phyloP scores from a whole-genome alignment of 2,329 filamentous ascomycete genomes.

The Coniochaeta pulveracea region DNA sequence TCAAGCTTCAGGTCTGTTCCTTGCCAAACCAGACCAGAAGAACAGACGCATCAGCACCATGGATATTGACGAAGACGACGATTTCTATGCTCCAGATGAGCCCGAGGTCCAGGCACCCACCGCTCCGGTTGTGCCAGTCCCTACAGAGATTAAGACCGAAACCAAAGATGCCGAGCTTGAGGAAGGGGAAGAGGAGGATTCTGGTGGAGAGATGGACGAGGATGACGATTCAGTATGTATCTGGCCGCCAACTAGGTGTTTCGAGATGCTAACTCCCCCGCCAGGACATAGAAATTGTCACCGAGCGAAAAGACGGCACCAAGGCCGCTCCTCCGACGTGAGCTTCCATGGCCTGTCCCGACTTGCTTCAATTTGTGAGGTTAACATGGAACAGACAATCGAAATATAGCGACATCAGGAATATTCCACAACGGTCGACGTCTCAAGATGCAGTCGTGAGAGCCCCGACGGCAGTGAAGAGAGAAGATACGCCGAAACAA shows the following conservation, averaged over 20 bases:
- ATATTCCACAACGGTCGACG: constrained; percentile 49
- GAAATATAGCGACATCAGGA: constrained; percentile 53
- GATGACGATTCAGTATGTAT: constrained; percentile 39
- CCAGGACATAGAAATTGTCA: constrained; percentile 59
- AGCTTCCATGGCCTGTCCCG: constrained; percentile 14
- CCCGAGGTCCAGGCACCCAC: constrained; percentile 20
- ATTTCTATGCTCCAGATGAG: constrained; percentile 55
- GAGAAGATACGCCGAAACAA: constrained; percentile 25
- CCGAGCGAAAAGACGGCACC: constrained; percentile 52
- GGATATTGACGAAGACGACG: constrained; percentile 59
- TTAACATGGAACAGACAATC: constrained; percentile 33
- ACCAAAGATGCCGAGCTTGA: constrained; percentile 42
- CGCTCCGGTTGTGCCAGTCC: constrained; percentile 12
- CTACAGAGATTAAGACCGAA: constrained; percentile 20
- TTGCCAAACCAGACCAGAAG: too few relatives aligned
- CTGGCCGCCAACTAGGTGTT: too few relatives aligned
- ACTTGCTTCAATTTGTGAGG: not conserved
- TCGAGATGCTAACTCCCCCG: not conserved
- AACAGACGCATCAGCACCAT: constrained; percentile 29
- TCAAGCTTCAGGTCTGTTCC: too few relatives aligned
- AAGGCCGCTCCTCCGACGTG: constrained; percentile 49
- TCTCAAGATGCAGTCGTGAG: constrained; percentile 38
- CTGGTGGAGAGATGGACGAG: constrained; percentile 48
- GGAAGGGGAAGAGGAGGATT: constrained; percentile 54
- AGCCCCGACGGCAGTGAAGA: constrained; percentile 31